Conservation (phyloP, 169 alveolate species). For the Cryptosporidium bovis region DNA sequence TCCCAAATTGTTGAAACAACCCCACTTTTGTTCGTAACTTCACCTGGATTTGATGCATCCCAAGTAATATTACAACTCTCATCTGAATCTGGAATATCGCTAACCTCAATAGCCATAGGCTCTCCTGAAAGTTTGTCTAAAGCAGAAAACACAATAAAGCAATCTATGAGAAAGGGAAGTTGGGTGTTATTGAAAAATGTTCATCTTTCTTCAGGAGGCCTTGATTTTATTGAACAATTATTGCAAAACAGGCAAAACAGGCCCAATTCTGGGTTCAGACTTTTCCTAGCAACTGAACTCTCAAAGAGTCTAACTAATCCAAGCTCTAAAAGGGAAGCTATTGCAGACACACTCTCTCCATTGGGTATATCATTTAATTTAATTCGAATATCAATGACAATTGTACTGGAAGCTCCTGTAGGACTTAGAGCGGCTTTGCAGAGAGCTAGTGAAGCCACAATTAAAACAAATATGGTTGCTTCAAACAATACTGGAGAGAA, state of each 20-base stretch:
- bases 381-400: slow-evolving; percentile 92
- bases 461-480: slow-evolving; percentile 78
- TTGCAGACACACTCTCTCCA: slow-evolving; percentile 23
- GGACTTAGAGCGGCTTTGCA: slow-evolving; percentile 94
- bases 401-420: slow-evolving; percentile 97
- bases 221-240: slow-evolving; percentile 93
- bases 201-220: slow-evolving; percentile 96
- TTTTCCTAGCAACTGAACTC: slow-evolving; percentile 97
- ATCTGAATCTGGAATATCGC: slow-evolving; percentile 85
- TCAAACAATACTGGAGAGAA: slow-evolving; percentile 10
- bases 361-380: slow-evolving; percentile 88
- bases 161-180: slow-evolving; percentile 93
- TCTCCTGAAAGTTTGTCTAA: slow-evolving; percentile 94
- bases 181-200: slow-evolving; percentile 98
- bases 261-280: slow-evolving; percentile 90
- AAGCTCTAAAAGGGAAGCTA: background rate
- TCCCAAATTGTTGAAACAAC: slow-evolving; percentile 89
- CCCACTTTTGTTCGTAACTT: slow-evolving; percentile 92
- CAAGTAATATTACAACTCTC: slow-evolving; percentile 91
- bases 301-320: slow-evolving; percentile 86
- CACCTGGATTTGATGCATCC: slow-evolving; percentile 99
- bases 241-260: slow-evolving; percentile 85
- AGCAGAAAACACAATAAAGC: slow-evolving; percentile 93
- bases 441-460: slow-evolving; percentile 85
- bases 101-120: slow-evolving; percentile 96